Percentiles rank a stretch among this genome's conserved stretches.
Evolutionary conservation across 495 filamentous ascomycete species (phyloP).

Genomic region (Penicillium psychrofluorescens): DNA sequence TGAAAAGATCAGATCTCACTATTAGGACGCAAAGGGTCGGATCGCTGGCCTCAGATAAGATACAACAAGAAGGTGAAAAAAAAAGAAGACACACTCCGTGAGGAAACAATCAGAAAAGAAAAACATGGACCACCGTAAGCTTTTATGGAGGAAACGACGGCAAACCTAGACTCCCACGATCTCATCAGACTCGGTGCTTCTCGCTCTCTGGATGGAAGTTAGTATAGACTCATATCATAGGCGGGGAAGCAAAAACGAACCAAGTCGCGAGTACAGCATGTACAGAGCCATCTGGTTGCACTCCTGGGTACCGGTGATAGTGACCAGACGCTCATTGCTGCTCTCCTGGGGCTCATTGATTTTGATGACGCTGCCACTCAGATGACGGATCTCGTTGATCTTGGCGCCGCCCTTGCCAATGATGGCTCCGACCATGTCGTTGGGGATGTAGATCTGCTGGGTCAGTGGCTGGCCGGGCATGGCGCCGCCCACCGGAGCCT

Average conservation of each 20-base stretch:
- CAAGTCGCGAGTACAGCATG: constrained; percentile 95
- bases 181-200: constrained; percentile 62
- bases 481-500: constrained; percentile 64
- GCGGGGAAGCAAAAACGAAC: constrained; percentile 49
- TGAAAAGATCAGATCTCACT: constrained; percentile 17
- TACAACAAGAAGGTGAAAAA: constrained; percentile 28
- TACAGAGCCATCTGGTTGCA: constrained; percentile 99
- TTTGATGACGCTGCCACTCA: constrained; percentile 98
- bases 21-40: constrained; percentile 16
- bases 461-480: constrained; percentile 84
- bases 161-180: constrained; percentile 6
- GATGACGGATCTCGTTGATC: constrained; percentile 97
- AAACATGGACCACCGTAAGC: constrained; percentile 27
- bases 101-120: constrained; percentile 7
- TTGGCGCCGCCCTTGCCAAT: constrained; percentile 98
- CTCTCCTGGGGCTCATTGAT: constrained; percentile 99
- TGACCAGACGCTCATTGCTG: constrained; percentile 95
- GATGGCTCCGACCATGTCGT: constrained; percentile 99
- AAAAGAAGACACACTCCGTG: constrained; percentile 3
- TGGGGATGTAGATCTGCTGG: constrained; percentile 97
- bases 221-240: constrained; percentile 3
- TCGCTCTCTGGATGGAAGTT: constrained; percentile 59
- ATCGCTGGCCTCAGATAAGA: constrained; percentile 33
- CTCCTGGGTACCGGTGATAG: constrained; percentile 94
- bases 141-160: constrained; percentile 13